Percentiles rank a stretch among this genome's conserved stretches.
These are phyloP conservation scores for Xylaria sp. DNA, from an alignment of 2,329 filamentous ascomycete species.

Conservation along the genomic window DNA sequence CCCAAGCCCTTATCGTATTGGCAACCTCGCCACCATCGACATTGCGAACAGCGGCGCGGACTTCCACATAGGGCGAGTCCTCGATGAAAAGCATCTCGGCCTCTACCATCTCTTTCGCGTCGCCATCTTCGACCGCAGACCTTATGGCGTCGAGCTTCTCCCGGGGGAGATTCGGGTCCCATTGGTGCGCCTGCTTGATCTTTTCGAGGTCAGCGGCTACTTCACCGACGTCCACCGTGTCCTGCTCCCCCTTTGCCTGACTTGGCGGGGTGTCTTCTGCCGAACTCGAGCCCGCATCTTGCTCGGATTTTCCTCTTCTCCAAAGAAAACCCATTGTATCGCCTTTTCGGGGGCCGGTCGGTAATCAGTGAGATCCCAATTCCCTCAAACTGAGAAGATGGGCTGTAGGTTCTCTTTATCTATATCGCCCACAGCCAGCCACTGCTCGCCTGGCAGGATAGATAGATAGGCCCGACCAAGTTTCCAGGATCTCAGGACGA, in stretches of 20 bases:
- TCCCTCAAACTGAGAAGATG: background rate
- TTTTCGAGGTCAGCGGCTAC: conserved; percentile 47
- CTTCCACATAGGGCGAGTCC: conserved; percentile 54
- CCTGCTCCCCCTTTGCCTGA: conserved; percentile 40
- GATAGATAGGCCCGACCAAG: background rate
- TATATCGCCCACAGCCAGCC: conserved; percentile 6
- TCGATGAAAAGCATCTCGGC: conserved; percentile 51
- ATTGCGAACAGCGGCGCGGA: conserved; percentile 59
- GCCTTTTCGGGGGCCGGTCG: no score
- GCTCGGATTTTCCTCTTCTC: conserved; percentile 14
- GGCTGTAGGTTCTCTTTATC: conserved; percentile 11
- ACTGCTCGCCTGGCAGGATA: background rate
- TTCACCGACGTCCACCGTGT: conserved; percentile 39
- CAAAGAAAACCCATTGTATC: conserved; percentile 33
- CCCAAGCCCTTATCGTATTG: conserved; percentile 59
- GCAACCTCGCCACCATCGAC: conserved; percentile 57
- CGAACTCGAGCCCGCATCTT: conserved; percentile 28
- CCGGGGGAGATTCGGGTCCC: conserved; percentile 51
- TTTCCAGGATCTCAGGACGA: background rate
- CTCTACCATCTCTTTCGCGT: conserved; percentile 49
- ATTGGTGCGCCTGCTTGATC: conserved; percentile 51
- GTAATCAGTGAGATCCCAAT: background rate
- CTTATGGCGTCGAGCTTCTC: conserved; percentile 51
- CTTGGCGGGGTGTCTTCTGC: conserved; percentile 31
- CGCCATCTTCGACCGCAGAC: conserved; percentile 48